These are phyloP conservation scores for Diaporthe caulivora DNA, from an alignment of 2,329 filamentous ascomycete genomes.

Conservation along the genomic window DNA sequence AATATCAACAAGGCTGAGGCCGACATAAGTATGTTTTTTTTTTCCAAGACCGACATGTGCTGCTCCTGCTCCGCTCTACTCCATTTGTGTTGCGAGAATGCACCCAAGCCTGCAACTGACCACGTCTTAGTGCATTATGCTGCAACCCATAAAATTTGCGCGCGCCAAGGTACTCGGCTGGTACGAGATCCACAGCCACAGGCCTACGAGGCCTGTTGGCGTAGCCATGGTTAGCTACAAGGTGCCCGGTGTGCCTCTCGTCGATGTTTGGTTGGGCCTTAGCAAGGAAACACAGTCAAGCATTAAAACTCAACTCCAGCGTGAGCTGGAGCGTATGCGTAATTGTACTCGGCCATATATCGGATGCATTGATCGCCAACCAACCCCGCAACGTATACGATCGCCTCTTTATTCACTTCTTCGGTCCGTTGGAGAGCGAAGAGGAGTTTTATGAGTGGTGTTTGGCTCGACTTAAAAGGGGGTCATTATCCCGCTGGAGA, in stretches of 20 bases:
- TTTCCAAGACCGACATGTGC: not conserved
- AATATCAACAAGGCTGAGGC: constrained; percentile 29
- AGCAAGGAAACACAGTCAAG: constrained; percentile 6
- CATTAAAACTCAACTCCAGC: constrained; percentile 33
- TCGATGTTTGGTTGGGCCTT: constrained; percentile 29
- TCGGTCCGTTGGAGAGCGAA: constrained; percentile 29
- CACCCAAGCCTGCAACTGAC: constrained; percentile 38
- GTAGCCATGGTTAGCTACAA: constrained; percentile 31
- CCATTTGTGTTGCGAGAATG: not conserved
- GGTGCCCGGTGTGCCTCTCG: constrained; percentile 35
- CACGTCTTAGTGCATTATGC: constrained; percentile 29
- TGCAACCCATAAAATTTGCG: constrained; percentile 29
- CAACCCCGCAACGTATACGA: not conserved
- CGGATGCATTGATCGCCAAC: constrained; percentile 7
- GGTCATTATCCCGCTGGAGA: not conserved
- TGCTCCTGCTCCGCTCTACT: not conserved
- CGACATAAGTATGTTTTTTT: constrained; percentile 28
- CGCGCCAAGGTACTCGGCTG: constrained; percentile 31
- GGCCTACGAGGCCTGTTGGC: not conserved
- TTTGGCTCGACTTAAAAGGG: constrained; percentile 3
- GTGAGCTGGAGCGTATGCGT: constrained; percentile 25
- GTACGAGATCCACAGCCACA: constrained; percentile 31
- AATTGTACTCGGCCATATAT: constrained; percentile 31
- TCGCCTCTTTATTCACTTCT: not conserved
- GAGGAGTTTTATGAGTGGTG: constrained; percentile 36